Conservation (phyloP, 1,139 yeast genomes). For the Meyerozyma sp. region DNA sequence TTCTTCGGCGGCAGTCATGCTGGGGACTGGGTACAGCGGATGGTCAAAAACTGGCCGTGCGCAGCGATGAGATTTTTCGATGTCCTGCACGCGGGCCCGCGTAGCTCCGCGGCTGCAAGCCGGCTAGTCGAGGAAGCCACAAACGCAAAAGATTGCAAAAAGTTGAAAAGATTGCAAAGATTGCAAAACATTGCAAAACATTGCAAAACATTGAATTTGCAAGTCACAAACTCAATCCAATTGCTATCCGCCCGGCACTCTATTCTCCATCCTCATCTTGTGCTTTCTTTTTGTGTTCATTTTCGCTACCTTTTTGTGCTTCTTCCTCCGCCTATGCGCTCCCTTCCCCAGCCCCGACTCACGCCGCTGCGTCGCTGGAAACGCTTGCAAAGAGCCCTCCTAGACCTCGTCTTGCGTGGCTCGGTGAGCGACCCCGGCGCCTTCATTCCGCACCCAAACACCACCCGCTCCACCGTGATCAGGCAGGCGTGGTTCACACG, state of each 20-base stretch:
- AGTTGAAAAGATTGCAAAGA: too few species aligned
- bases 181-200: too few species aligned
- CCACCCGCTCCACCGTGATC: not conserved
- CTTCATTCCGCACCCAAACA: not conserved
- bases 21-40: conserved; percentile 2
- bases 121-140: not conserved
- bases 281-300: too few species aligned
- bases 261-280: too few species aligned
- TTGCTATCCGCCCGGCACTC: too few species aligned
- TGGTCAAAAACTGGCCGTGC: conserved; percentile 1
- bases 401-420: not conserved
- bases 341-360: conserved; percentile 1
- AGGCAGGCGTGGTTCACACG: not conserved
- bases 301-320: not conserved
- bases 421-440: not conserved
- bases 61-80: not conserved
- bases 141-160: too few species aligned
- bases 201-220: too few species aligned
- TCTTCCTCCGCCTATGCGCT: conserved; percentile 1
- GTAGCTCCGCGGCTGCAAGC: not conserved
- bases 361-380: not conserved
- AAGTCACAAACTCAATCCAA: too few species aligned
- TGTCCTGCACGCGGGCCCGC: not conserved
- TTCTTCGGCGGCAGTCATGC: conserved; percentile 16
- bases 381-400: not conserved